Evolutionary conservation across 2,329 filamentous ascomycete genomes (phyloP).

Genomic region (Neodidymelliopsis sp.): DNA sequence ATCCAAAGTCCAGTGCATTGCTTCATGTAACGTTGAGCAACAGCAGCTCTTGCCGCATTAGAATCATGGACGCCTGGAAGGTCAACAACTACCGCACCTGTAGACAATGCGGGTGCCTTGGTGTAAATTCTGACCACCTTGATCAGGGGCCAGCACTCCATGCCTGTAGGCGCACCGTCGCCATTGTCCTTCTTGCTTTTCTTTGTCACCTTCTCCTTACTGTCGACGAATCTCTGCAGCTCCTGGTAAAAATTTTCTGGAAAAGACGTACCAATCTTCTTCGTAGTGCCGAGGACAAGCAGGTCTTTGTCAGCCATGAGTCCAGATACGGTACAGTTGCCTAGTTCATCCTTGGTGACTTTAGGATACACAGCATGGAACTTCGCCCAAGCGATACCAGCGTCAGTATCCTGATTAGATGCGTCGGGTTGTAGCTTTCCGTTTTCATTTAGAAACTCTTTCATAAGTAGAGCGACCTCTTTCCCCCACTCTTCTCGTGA

Average conservation of each 20-base stretch:
- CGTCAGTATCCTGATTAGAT: conserved; percentile 55
- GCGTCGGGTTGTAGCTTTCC: conserved; percentile 51
- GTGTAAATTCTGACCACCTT: conserved; percentile 62
- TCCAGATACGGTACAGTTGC: conserved; percentile 45
- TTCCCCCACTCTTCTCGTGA: conserved; percentile 59
- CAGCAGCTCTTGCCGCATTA: conserved; percentile 65
- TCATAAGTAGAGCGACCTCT: conserved; percentile 59
- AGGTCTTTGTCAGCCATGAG: conserved; percentile 56
- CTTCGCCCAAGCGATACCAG: conserved; percentile 59
- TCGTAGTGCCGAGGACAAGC: conserved; percentile 57
- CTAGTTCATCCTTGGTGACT: conserved; percentile 52
- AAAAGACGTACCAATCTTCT: conserved; percentile 49
- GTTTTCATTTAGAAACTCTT: conserved; percentile 56
- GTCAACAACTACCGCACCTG: conserved; percentile 65
- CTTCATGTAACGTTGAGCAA: conserved; percentile 67
- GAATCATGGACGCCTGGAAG: conserved; percentile 67
- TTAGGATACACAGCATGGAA: conserved; percentile 59
- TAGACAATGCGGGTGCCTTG: conserved; percentile 60
- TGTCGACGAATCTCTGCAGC: conserved; percentile 63
- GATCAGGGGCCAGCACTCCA: conserved; percentile 61
- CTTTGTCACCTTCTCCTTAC: conserved; percentile 58
- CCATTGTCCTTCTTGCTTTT: conserved; percentile 35
- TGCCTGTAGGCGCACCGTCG: conserved; percentile 14
- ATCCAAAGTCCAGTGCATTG: conserved; percentile 68
- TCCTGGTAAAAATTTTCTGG: conserved; percentile 54